These are phyloP conservation scores for Haberlea rhodopensis DNA, from an alignment of 257 asterid genomes.

Conservation along the genomic window DNA sequence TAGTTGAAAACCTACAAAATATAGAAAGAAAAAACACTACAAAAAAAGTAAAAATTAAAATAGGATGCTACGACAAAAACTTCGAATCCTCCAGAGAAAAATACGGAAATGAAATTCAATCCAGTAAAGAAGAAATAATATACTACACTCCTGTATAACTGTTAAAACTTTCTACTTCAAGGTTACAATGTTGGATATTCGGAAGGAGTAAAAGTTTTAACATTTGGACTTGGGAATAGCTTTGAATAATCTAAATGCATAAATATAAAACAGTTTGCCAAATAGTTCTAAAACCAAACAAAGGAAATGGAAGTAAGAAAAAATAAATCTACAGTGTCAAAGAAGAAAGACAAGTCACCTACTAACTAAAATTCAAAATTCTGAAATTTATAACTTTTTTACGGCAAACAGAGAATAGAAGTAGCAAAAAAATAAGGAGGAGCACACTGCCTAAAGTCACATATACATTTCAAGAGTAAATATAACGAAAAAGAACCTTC, in stretches of 20 bases:
- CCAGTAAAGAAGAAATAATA: background rate
- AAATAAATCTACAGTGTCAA: background rate
- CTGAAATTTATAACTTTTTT: slow-evolving; percentile 23
- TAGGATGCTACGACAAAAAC: background rate
- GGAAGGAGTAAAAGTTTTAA: background rate
- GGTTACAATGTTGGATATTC: too few relatives aligned
- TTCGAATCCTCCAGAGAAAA: background rate
- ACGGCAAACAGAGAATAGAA: slow-evolving; percentile 3
- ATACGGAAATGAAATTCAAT: background rate
- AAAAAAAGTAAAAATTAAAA: too few relatives aligned
- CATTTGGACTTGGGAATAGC: background rate
- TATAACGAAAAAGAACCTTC: slow-evolving; percentile 43
- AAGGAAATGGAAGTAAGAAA: background rate
- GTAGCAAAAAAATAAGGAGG: slow-evolving; percentile 18
- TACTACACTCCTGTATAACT: too few relatives aligned
- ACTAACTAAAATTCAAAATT: slow-evolving; percentile 26
- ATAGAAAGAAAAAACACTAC: background rate
- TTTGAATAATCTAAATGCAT: background rate
- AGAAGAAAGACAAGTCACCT: background rate
- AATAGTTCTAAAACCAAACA: background rate
- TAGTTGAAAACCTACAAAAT: background rate
- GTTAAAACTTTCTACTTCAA: too few relatives aligned
- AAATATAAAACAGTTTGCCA: background rate
- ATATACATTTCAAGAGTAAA: slow-evolving; percentile 11
- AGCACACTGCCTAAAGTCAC: background rate